Evolutionary conservation across 2,329 filamentous ascomycete genomes (phyloP).

Genomic region (Phoma sp.): DNA sequence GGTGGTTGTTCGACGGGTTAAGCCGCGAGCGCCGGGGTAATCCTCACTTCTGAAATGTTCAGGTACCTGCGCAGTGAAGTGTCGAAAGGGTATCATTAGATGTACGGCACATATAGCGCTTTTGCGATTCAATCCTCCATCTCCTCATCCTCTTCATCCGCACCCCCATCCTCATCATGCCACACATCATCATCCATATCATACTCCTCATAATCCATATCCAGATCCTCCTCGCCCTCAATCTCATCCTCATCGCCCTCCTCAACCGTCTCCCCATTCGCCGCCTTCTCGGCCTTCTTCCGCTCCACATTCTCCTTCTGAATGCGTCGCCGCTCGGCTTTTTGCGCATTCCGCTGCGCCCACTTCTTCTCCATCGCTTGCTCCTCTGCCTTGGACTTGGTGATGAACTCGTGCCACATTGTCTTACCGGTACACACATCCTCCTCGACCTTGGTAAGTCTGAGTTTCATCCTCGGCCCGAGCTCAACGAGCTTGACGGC

Average conservation of each 20-base stretch:
- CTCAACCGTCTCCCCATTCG: constrained; percentile 47
- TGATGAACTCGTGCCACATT: constrained; percentile 97
- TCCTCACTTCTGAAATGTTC: too few species aligned
- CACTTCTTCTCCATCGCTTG: constrained; percentile 82
- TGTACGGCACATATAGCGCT: constrained; percentile 11
- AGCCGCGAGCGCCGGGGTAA: too few species aligned
- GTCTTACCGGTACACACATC: constrained; percentile 87
- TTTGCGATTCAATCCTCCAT: constrained; percentile 54
- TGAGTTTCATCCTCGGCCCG: constrained; percentile 85
- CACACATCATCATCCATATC: constrained; percentile 60
- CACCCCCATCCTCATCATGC: constrained; percentile 55
- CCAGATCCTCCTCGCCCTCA: constrained; percentile 60
- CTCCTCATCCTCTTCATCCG: constrained; percentile 45
- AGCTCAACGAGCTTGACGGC: constrained; percentile 93
- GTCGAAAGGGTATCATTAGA: constrained; percentile 45
- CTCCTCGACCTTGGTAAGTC: constrained; percentile 95
- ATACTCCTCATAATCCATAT: constrained; percentile 58
- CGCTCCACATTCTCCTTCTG: constrained; percentile 91
- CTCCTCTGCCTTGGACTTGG: constrained; percentile 81
- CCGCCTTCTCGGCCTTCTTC: constrained; percentile 71
- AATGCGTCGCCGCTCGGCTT: constrained; percentile 79
- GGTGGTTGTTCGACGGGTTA: constrained; percentile 76
- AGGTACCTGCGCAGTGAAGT: too few species aligned
- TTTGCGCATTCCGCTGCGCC: constrained; percentile 79
- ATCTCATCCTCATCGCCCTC: constrained; percentile 54